Conservation (phyloP, 345 rosid genomes). For the Gossypium thurberi region DNA sequence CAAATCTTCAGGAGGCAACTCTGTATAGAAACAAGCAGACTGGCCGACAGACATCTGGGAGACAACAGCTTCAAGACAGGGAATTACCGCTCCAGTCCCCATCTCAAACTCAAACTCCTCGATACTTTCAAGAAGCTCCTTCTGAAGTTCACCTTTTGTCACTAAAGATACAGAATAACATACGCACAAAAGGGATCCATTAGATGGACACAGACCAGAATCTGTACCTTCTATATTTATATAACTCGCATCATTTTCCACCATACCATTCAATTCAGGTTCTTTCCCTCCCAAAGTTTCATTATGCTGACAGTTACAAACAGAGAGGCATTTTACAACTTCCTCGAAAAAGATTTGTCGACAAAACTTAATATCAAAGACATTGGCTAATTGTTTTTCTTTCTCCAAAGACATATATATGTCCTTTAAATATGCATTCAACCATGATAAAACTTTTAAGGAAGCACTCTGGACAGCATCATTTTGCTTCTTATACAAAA, state of each 20-base stretch:
- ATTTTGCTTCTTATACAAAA: constrained; percentile 53
- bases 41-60: constrained; percentile 84
- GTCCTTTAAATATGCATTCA: constrained; percentile 52
- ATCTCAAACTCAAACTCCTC: constrained; percentile 90
- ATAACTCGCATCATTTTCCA: constrained; percentile 25
- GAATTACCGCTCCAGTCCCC: constrained; percentile 67
- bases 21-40: constrained; percentile 42
- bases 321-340: constrained; percentile 28
- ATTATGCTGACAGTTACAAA: constrained; percentile 15
- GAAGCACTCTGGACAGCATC: constrained; percentile 74
- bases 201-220: constrained; percentile 49
- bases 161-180: constrained; percentile 59
- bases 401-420: constrained; percentile 34
- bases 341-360: constrained; percentile 34
- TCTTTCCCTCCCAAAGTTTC: constrained; percentile 24
- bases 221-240: constrained; percentile 51
- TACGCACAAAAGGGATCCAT: constrained; percentile 50
- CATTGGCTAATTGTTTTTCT: constrained; percentile 32
- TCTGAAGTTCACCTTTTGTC: constrained; percentile 27
- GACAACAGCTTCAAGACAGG: constrained; percentile 54
- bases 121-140: constrained; percentile 73
- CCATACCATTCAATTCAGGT: constrained; percentile 16
- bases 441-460: constrained; percentile 67
- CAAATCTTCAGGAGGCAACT: constrained; percentile 40
- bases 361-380: constrained; percentile 31